Evolutionary conservation across 1,139 yeast species (phyloP).

Genomic region (Meyerozyma guilliermondii): DNA sequence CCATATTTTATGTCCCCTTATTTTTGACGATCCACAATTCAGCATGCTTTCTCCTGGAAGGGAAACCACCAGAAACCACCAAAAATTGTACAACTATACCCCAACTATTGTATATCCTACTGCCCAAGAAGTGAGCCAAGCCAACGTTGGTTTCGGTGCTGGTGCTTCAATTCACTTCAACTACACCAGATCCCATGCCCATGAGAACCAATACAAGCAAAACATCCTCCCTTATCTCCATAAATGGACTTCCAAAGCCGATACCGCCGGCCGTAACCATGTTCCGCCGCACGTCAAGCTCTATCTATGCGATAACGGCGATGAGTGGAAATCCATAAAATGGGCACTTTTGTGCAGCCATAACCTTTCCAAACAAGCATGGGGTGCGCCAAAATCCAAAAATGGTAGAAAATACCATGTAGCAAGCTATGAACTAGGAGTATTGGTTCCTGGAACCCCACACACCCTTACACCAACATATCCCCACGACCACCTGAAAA

Average conservation of each 20-base stretch:
- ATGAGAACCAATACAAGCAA: conserved; percentile 25
- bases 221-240: conserved; percentile 30
- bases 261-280: conserved; percentile 26
- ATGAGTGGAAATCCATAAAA: conserved; percentile 43
- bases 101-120: conserved; percentile 56
- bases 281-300: conserved; percentile 39
- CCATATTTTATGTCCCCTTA: conserved; percentile 48
- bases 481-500: conserved; percentile 27
- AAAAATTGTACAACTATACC: conserved; percentile 22
- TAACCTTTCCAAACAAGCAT: conserved; percentile 62
- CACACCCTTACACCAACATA: conserved; percentile 31
- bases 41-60: conserved; percentile 26
- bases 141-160: conserved; percentile 41
- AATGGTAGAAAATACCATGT: conserved; percentile 21
- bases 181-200: conserved; percentile 18
- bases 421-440: conserved; percentile 54
- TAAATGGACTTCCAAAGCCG: conserved; percentile 21
- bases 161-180: conserved; percentile 57
- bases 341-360: conserved; percentile 70
- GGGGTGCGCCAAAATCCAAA: conserved; percentile 47
- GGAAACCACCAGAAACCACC: conserved; percentile 21
- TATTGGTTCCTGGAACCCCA: conserved; percentile 30
- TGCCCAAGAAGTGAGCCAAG: conserved; percentile 38
- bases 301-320: conserved; percentile 41
- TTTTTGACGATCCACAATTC: conserved; percentile 16